Base-by-base conservation (phyloP, 768 basidiomycete species). In the Amanita pallidorosea region DNA sequence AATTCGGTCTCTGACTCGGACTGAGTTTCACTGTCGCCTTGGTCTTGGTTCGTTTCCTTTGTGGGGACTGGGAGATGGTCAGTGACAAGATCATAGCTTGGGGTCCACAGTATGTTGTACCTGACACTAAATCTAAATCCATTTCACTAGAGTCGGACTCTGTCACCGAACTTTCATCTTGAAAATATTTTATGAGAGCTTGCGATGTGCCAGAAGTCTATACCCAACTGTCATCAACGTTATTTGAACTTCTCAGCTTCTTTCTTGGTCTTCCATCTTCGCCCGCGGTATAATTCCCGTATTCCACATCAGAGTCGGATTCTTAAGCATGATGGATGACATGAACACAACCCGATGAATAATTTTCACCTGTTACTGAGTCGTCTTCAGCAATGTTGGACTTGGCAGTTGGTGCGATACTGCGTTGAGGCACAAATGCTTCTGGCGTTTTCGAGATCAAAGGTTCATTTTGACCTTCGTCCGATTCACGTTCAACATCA, bases 91-190 rank as follows among this genome's bases (percentile, higher is more conserved):
- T 37, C 6, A n/a, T 15, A 7, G 11, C 22, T 45, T 8, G 20
- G 34, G 13, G 25, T n/a, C 12, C 20, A 46, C 5, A 20, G 8
- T 36, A 15, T 37, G 36, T 20, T 47, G 11, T 31, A 54, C 48
- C 40, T 45, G 50, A 23, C 22, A 38, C 35, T 22, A 33, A 9
- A 31, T 45, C 41, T 23, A 34, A 15, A 23, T 33, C 54, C 44
- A 44, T 45, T 12, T 63, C 60, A 22, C 55, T 60, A 52, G 63
- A 62, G 53, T 76, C 76, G 15, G 71, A 66, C 55, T 79, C 75
- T 9, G 77, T 76, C 46, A 64, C 66, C 8, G 73, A 74, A 20
- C 55, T 62, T 44, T 51, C 45, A 12, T 49, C 54, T 40, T 37
- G 5, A 5, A 20, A 51, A 49, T 23, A 27, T 55, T 47, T 49